These are phyloP conservation scores for Daldinia loculata DNA, from an alignment of 495 filamentous ascomycete genomes.

Conservation along the genomic window DNA sequence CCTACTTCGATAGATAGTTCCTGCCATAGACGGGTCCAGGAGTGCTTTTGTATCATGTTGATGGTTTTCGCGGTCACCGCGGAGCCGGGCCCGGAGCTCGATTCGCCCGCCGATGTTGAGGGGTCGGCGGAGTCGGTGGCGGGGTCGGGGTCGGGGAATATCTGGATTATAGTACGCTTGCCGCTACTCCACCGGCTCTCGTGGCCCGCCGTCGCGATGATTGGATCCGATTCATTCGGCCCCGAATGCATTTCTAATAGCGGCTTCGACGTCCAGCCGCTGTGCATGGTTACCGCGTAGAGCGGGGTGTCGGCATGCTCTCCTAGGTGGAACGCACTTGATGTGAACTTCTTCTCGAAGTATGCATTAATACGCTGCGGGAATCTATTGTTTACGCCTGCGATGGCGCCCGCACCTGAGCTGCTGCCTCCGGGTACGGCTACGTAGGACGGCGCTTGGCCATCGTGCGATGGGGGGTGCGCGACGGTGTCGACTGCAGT, in stretches of 20 bases:
- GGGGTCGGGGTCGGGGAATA: constrained; percentile 10
- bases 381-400: constrained; percentile 26
- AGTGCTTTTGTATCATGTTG: constrained; percentile 13
- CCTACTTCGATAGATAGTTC: constrained; percentile 36
- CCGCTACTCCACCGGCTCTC: constrained; percentile 24
- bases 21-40: constrained; percentile 8
- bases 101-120: constrained; percentile 4
- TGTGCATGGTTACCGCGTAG: constrained; percentile 30
- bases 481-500: neutral
- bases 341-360: constrained; percentile 10
- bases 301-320: constrained; percentile 35
- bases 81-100: neutral
- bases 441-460: neutral
- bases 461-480: neutral
- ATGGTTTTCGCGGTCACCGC: constrained; percentile 5
- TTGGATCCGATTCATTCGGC: constrained; percentile 25
- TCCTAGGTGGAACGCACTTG: constrained; percentile 32
- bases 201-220: constrained; percentile 35
- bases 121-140: neutral
- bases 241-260: constrained; percentile 39
- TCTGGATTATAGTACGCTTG: constrained; percentile 19
- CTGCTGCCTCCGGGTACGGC: constrained; percentile 18
- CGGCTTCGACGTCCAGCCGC: constrained; percentile 27
- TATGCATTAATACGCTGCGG: constrained; percentile 42
- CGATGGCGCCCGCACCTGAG: neutral